Evolutionary conservation across 305 asterid species (phyloP).

Genomic region (Lippia alba): DNA sequence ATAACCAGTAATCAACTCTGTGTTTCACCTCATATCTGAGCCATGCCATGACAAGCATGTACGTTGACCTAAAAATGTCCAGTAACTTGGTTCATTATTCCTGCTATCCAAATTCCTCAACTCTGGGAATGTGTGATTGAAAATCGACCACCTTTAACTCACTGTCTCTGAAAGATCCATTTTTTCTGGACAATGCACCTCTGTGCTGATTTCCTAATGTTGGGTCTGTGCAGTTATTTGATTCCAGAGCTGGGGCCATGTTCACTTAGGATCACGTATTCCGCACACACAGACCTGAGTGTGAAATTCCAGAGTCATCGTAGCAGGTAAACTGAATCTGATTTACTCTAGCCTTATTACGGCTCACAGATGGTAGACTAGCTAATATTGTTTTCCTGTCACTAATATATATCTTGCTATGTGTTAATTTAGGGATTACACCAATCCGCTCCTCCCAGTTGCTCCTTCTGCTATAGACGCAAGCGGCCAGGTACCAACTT

Average conservation of each 20-base stretch:
- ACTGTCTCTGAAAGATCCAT: neutral
- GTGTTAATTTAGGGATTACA: constrained; percentile 54
- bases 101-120: constrained; percentile 11
- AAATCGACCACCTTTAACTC: neutral
- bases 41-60: neutral
- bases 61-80: neutral
- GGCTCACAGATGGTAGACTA: constrained; percentile 1
- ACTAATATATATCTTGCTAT: constrained; percentile 11
- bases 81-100: constrained; percentile 12
- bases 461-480: constrained; percentile 76
- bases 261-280: constrained; percentile 69
- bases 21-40: constrained; percentile 12
- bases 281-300: constrained; percentile 81
- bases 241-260: constrained; percentile 78
- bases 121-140: neutral
- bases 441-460: constrained; percentile 68
- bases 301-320: constrained; percentile 83
- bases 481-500: constrained; percentile 54
- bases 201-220: constrained; percentile 20
- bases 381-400: neutral
- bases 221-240: constrained; percentile 48
- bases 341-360: neutral
- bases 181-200: neutral
- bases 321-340: constrained; percentile 54
- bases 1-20: neutral